phyloP scores from a whole-genome alignment of 257 asterid genomes.

The Petunia secreta region DNA sequence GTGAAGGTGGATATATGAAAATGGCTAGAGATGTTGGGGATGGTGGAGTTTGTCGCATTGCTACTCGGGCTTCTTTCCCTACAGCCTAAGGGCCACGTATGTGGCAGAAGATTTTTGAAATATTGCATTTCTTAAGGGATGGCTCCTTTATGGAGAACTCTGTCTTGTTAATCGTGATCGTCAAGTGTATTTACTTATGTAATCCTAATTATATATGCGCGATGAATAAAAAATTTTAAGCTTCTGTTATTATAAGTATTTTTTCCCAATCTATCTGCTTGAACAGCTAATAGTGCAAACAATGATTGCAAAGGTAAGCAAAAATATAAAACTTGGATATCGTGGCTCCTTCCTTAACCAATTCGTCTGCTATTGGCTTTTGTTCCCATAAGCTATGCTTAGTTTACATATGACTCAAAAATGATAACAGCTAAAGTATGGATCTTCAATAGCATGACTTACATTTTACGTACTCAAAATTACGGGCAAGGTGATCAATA shows the following conservation, averaged over 20 bases:
- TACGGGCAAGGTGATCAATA: too few species aligned
- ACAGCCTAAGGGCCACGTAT: not conserved
- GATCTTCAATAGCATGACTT: too few species aligned
- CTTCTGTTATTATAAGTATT: not conserved
- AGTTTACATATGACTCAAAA: too few species aligned
- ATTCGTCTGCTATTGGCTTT: too few species aligned
- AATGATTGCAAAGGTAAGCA: not conserved
- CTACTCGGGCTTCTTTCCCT: slow-evolving; percentile 24
- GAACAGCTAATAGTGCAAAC: not conserved
- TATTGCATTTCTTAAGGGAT: too few species aligned
- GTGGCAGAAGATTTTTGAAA: not conserved
- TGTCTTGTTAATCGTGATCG: not conserved
- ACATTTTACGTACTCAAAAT: too few species aligned
- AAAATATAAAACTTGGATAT: not conserved
- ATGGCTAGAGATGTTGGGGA: slow-evolving; percentile 4
- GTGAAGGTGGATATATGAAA: slow-evolving; percentile 22
- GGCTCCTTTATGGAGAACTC: not conserved
- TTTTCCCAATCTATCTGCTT: not conserved
- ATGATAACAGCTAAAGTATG: too few species aligned
- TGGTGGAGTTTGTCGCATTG: slow-evolving; percentile 28
- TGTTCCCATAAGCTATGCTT: too few species aligned
- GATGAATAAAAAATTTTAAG: too few species aligned
- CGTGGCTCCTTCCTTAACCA: too few species aligned
- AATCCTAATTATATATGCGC: not conserved
- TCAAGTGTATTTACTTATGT: not conserved